Conservation (phyloP, 1,139 yeast genomes). For the Candida smagusa region DNA sequence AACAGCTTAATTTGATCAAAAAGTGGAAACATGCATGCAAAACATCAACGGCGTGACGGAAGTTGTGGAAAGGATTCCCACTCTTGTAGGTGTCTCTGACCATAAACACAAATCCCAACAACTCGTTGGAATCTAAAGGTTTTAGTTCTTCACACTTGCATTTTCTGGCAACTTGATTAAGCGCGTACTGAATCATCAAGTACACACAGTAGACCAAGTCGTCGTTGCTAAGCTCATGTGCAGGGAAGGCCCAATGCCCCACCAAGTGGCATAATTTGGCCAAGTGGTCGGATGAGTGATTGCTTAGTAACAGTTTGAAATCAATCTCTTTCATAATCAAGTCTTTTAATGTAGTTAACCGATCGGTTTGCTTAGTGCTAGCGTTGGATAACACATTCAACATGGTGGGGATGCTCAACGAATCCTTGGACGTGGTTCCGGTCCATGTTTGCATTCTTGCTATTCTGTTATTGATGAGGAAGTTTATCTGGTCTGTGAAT, state of each 20-base stretch:
- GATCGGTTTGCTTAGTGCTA: constrained; percentile 22
- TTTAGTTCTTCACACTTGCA: constrained; percentile 16
- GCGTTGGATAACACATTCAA: constrained; percentile 24
- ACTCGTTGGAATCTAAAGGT: constrained; percentile 37
- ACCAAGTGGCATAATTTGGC: constrained; percentile 26
- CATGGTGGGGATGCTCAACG: constrained; percentile 29
- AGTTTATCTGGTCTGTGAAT: constrained; percentile 25
- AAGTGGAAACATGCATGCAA: constrained; percentile 82
- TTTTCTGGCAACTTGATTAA: constrained; percentile 24
- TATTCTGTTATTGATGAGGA: constrained; percentile 36
- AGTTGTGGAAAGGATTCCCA: constrained; percentile 90
- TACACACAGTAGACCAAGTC: constrained; percentile 64
- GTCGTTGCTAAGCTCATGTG: constrained; percentile 64
- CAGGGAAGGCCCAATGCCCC: constrained; percentile 60
- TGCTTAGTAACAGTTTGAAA: constrained; percentile 29
- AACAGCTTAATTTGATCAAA: constrained; percentile 45
- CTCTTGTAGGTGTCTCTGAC: constrained; percentile 75
- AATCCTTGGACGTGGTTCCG: constrained; percentile 43
- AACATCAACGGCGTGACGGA: constrained; percentile 94
- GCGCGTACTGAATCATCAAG: constrained; percentile 50
- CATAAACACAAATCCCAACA: constrained; percentile 57
- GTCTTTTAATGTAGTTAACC: constrained; percentile 24
- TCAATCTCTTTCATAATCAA: constrained; percentile 37
- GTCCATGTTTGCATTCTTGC: constrained; percentile 56
- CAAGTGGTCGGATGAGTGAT: constrained; percentile 25